Evolutionary conservation across 352 stramenopile genomes (phyloP).

Genomic region (Pythium biforme): DNA sequence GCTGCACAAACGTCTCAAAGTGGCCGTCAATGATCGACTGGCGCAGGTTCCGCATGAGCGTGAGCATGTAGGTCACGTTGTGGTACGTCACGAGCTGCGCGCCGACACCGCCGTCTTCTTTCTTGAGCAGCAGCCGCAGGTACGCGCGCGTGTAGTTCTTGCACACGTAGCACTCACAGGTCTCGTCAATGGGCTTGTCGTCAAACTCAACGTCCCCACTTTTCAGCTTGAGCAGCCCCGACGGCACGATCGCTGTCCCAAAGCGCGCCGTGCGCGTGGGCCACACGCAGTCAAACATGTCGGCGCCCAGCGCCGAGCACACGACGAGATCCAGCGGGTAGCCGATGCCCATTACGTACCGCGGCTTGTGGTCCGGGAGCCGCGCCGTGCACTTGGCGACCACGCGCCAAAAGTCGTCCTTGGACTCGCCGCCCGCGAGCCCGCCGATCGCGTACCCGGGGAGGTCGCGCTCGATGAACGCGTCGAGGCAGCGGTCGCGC

Average conservation of each 20-base stretch:
- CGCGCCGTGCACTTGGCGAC: slow-evolving; percentile 71
- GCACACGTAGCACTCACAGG: slow-evolving; percentile 72
- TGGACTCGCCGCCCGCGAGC: slow-evolving; percentile 91
- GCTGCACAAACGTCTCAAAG: slow-evolving; percentile 71
- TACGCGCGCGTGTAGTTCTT: slow-evolving; percentile 72
- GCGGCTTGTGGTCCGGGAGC: slow-evolving; percentile 92
- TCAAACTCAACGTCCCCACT: slow-evolving; percentile 54
- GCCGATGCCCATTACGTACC: slow-evolving; percentile 98
- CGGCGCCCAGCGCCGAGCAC: slow-evolving; percentile 94
- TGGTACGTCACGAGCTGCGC: slow-evolving; percentile 76
- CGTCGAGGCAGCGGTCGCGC: slow-evolving; percentile 92
- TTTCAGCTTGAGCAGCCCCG: slow-evolving; percentile 74
- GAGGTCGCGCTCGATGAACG: slow-evolving; percentile 81
- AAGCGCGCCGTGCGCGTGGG: slow-evolving; percentile 95
- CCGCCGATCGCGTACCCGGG: slow-evolving; percentile 95
- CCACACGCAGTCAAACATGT: slow-evolving; percentile 99
- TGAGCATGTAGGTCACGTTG: slow-evolving; percentile 85
- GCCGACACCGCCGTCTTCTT: slow-evolving; percentile 63
- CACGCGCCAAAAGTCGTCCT: slow-evolving; percentile 95
- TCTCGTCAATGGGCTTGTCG: slow-evolving; percentile 58
- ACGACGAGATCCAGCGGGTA: slow-evolving; percentile 97
- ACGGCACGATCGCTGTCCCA: slow-evolving; percentile 89
- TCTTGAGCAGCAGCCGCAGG: slow-evolving; percentile 70
- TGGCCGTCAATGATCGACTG: slow-evolving; percentile 68
- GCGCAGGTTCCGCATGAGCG: slow-evolving; percentile 70